Evolutionary conservation across 164 flowering plant genomes (phyloP), one percentile per base, ranked within the genome.

Genomic region (Akebia trifoliata): DNA sequence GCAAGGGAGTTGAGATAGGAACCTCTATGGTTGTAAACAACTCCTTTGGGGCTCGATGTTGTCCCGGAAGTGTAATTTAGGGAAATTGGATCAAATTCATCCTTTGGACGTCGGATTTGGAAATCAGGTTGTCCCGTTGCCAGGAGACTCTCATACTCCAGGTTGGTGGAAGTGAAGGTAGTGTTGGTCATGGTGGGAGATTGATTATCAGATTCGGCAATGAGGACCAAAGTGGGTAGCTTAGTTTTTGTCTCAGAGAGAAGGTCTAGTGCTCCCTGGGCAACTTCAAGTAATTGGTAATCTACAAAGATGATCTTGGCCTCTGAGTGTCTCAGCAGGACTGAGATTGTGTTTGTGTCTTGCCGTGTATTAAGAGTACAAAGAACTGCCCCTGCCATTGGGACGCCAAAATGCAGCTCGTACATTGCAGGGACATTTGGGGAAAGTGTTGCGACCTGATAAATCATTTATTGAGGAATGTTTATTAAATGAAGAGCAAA

Each of bases 61-160:
- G 93, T 84, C 22, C 96, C 96, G 2, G 96, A 88, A 37, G 96
- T 85, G 50, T 81, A 88, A 60, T 79, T 84, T 37, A 88, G 63
- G 1, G 85, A 21, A 26, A 88, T 84, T 2, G 96, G 86, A 32
- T 85, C 83, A 39, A 67, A 70, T 73, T 88, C 96, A 68, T 81
- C 81, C 20, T 70, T 66, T 9, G 93, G 96, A 54, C 75, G 50
- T 53, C 56, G 68, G 4, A 76, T 61, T 52, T 73, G 60, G 58
- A 79, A 88, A 15, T 74, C 72, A 2, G 62, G 18, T 11, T 69
- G 42, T 2, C 88, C 93, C 4, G 32, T 57, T 36, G 24, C 64
- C 8, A 82, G 25, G 8, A 82, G 74, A 29, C 45, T 57, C 46
- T 85, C 86, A 48, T 82, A 85, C 11, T 77, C 81, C 31, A 67